Evolutionary conservation across 2,329 filamentous ascomycete genomes (phyloP), one percentile per base, ranked within the genome.

Genomic region (Arthrobotrys iridis): DNA sequence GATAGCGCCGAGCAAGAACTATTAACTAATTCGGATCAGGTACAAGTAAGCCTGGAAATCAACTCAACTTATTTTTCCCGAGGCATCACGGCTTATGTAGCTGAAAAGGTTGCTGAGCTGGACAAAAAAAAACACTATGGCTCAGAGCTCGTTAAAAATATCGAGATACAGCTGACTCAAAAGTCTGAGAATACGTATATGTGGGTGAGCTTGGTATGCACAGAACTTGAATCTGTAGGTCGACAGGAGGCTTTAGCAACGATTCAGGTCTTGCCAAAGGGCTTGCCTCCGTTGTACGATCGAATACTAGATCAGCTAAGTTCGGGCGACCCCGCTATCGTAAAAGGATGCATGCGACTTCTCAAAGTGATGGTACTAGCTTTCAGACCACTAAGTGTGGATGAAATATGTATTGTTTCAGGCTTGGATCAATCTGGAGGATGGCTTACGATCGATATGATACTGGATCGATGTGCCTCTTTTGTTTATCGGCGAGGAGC

Each of bases 141-240:
- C 3, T 28, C 40, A 28, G 48, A 10, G 2, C 33, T 78, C 57
- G 62, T 24, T 57, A 52, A 46, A 24, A 71, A 37, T n/a, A 30
- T 78, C 40, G 26, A 66, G 43, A 33, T 18, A 18, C 22, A 68
- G 46, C 33, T 64, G 66, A 50, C n/a, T 63, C 6, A 48, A 67
- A 78, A 70, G 60, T 62, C 80, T 35, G 77, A 80, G 35, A 71
- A 73, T 8, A 81, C 79, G 13, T 80, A 67, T 77, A 67, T 81
- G 30, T 81, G 80, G 80, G 79, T 79, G 2, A 80, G 78, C 68
- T 58, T 81, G 58, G 79, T 80, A 30, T 81, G 78, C 48, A 80
- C 79, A 70, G 64, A 7, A 28, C 80, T 81, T 10, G 68, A 77
- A 60, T 52, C 45, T 26, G 57, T 73, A 10, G 24, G 22, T 35